Evolutionary conservation across 2,329 filamentous ascomycete genomes (phyloP), one percentile per base, ranked within the genome.

Genomic region (Microdochium bolleyi): DNA sequence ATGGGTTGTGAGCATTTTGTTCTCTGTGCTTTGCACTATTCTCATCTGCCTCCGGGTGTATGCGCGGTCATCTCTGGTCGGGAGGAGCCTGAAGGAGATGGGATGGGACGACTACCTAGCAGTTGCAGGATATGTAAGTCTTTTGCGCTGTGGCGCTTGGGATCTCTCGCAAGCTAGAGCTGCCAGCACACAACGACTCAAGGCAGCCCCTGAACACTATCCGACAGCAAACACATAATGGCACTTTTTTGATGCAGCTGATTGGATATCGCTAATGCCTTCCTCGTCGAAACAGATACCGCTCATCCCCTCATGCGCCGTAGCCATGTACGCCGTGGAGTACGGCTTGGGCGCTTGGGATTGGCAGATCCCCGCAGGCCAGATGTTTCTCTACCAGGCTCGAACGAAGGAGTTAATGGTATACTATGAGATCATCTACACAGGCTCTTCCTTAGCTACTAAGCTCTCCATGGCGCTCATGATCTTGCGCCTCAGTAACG

Each of bases 381-480:
- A 51, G n/a, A 21, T 54, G 1, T 50, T 49, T 25, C 50, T 54
- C 24, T 22, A 41, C 24, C 27, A 38, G 38, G 51, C 55, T 2
- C 51, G 54, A 4, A 50, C 48, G 1, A 46, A 24, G n/a, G 54
- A 57, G 37, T 55, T 52, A 24, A 44, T 53, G 24, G 13, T 53
- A 2, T 55, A 53, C 49, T 57, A 32, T 30, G 41, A 57, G 24
- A 32, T 57, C 21, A 51, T 41, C n/a, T 62, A 61, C 56, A 60
- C 55, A 30, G 52, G 55, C 52, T 57, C 61, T 2, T 60, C 60
- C 11, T 54, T 53, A 1, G 24, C 58, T 13, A 60, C 57, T 3
- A 62, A 63, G 24, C 52, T 54, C 22, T 55, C 59, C 25, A 61
- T 63, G 37, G 61, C 56, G 0, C 51, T 61, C 37, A 58, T 54